Evolutionary conservation across 305 asterid species (phyloP), one percentile per base, ranked within the genome.

Genomic region (Ilex paraguariensis): DNA sequence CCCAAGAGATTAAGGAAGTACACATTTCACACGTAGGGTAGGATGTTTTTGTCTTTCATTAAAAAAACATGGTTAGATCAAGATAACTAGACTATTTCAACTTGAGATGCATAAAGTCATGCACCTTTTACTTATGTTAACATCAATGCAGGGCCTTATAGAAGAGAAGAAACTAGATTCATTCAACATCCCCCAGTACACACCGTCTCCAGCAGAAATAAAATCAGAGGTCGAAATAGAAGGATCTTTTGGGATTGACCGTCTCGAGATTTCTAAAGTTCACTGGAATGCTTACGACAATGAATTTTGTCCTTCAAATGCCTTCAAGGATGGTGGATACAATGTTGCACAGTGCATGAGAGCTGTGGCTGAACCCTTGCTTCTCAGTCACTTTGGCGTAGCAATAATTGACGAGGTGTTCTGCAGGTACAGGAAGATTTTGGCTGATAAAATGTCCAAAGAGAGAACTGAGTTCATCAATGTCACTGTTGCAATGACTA

Each of bases 301-400:
- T 8, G 64, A 28, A n/a, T 13, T 56, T 10, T 1, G 7, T 14
- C 44, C 42, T 10, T 12, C 39, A 2, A 16, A 17, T 10, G 33
- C 16, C 3, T 12, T 30, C 45, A 51, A 36, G 0, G 70, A 65
- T 0, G 71, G 54, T 31, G 91, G 83, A n/a, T 79, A 80, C 56
- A 39, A 67, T 49, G 80, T 84, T 15, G 73, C 89, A 1, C 72
- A 62, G 36, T 81, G 89, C 72, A 73, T 84, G 78, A 81, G 97
- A 60, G 78, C 93, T 0, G 91, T 84, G 56, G 83, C 80, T 0
- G 95, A 89, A 55, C 84, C 97, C 6, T 31, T 89, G 71, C 50
- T 87, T 56, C 63, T 75, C n/a, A 64, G 70, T n/a, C 97, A 87
- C 61, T 87, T 89, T 42, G 87, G 83, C 4, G 73, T 67, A 16